Base-by-base conservation (phyloP, 768 basidiomycete genomes). In the Tephrocybe sp. region DNA sequence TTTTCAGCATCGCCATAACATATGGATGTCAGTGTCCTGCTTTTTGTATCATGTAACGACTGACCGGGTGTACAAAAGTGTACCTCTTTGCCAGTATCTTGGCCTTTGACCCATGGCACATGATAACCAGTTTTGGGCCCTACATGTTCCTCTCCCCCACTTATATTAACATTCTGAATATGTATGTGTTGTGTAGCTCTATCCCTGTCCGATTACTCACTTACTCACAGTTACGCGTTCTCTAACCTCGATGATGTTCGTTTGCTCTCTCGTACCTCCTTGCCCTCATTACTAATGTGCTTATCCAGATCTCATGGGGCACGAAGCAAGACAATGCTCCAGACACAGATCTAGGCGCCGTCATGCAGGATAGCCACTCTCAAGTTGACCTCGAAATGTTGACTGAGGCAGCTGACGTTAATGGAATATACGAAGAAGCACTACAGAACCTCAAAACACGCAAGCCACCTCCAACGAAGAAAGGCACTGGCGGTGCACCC, bases 51-150 rank as follows among this genome's bases (percentile, higher is more conserved):
- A 9, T 27, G 5, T 18, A 37, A 15, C 1, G 18, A 16, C 27
- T 61, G 37, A 59, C n/a, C 13, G 15, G 27, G 13, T 8, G 2
- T 19, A 27, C 22, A 39, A n/a, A 47, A 86, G 86, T 89, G 31
- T 97, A 90, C 67, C 72, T 87, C 5, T 71, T 87, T 28, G 80
- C 89, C 36, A 87, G 87, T 53, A 56, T 97, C 31, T 70, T 98
- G 32, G 91, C 92, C 0, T 80, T 95, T 49, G 97, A 99, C 67
- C 95, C 97, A 4, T 95, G 92, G 92, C 96, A 98, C 69, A 84
- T 98, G 73, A 40, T 97, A 55, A 98, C 95, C 8, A 93, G 90
- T 59, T 93, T 94, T 61, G 58, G 86, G 12, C 92, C 91, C 42
- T 99, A 97, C 62, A 68, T 98, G 61, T 71, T 98, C 16, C 78